A percentile compares a stretch with the other conserved stretches of the same genome.
phyloP scores from a whole-genome alignment of 768 basidiomycete genomes.

The Leccinum broughii region DNA sequence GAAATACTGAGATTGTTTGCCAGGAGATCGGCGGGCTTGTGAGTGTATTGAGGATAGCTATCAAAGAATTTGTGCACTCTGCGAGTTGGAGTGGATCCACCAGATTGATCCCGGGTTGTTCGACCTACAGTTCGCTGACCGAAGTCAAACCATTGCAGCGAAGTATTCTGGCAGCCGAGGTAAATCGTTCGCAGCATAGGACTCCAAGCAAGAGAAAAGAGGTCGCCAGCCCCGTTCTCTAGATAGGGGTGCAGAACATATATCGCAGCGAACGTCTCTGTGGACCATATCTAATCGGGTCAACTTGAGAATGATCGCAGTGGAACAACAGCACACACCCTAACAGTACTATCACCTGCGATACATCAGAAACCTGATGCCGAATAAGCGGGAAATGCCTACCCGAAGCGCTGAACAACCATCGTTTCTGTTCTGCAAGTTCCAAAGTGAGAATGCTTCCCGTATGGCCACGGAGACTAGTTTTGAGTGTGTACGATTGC shows the following conservation, averaged over 20 bases:
- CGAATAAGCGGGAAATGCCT: conserved; percentile 19
- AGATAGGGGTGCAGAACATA: conserved; percentile 77
- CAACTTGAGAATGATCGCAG: conserved; percentile 6
- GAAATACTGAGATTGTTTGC: conserved; percentile 54
- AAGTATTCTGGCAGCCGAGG: conserved; percentile 91
- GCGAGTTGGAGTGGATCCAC: conserved; percentile 40
- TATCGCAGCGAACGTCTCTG: conserved; percentile 59
- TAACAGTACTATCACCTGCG: conserved; percentile 83
- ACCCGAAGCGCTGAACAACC: conserved; percentile 93
- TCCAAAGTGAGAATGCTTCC: conserved; percentile 83
- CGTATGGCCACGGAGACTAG: conserved; percentile 75
- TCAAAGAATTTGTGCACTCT: conserved; percentile 91
- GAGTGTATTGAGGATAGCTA: conserved; percentile 75
- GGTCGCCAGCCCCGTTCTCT: conserved; percentile 81
- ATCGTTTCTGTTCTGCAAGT: conserved; percentile 70
- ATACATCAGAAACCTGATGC: conserved; percentile 3
- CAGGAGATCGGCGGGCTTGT: conserved; percentile 64
- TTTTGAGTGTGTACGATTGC: conserved; percentile 62
- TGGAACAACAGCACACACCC: conserved; percentile 47
- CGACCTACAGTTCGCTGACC: conserved; percentile 6
- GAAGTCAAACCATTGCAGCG: conserved; percentile 86
- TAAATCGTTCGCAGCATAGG: conserved; percentile 68
- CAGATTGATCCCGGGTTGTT: conserved; percentile 20
- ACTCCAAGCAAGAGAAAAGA: conserved; percentile 85
- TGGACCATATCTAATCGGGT: conserved; percentile 73